A percentile compares a stretch with the other conserved stretches of the same genome.
These are phyloP conservation scores for Anethum foeniculum DNA, from an alignment of 140 eudicot genomes.

Conservation along the genomic window DNA sequence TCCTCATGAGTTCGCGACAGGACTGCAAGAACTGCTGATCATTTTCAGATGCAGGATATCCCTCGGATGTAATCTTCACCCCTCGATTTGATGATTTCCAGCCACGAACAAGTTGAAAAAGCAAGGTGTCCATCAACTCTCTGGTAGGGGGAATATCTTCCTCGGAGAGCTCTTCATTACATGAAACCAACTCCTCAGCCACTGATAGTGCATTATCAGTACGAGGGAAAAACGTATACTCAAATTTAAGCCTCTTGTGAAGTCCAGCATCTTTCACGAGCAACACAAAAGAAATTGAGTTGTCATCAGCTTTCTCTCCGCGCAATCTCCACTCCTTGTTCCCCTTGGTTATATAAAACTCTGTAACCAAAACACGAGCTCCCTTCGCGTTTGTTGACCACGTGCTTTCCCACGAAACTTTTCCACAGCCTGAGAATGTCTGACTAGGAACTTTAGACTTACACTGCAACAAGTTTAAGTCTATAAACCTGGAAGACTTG, in stretches of 20 bases:
- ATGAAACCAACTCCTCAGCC: constrained; percentile 11
- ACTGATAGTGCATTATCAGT: constrained; percentile 11
- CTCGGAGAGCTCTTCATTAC: neutral
- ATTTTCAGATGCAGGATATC: neutral
- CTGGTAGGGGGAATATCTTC: constrained; percentile 13
- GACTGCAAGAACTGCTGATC: constrained; percentile 24
- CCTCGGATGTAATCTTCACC: neutral
- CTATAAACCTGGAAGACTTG: neutral
- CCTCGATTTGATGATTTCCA: constrained; percentile 2
- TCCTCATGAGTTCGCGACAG: constrained; percentile 41
- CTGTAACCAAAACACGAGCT: neutral
- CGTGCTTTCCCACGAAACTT: neutral
- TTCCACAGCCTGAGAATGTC: neutral
- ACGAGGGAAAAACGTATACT: neutral
- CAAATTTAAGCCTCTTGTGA: constrained; percentile 8
- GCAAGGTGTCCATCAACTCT: constrained; percentile 17
- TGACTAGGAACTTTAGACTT: neutral
- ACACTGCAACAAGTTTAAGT: neutral
- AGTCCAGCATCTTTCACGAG: constrained; percentile 6
- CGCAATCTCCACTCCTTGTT: constrained; percentile 2
- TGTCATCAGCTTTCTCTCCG: constrained; percentile 3
- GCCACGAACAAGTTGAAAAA: constrained; percentile 8
- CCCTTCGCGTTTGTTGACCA: neutral
- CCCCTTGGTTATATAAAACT: neutral
- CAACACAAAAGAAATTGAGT: constrained; percentile 11